Percentiles rank a stretch among this genome's conserved stretches.
phyloP scores from a whole-genome alignment of 2,329 filamentous ascomycete species.

The Exophiala bonariae region DNA sequence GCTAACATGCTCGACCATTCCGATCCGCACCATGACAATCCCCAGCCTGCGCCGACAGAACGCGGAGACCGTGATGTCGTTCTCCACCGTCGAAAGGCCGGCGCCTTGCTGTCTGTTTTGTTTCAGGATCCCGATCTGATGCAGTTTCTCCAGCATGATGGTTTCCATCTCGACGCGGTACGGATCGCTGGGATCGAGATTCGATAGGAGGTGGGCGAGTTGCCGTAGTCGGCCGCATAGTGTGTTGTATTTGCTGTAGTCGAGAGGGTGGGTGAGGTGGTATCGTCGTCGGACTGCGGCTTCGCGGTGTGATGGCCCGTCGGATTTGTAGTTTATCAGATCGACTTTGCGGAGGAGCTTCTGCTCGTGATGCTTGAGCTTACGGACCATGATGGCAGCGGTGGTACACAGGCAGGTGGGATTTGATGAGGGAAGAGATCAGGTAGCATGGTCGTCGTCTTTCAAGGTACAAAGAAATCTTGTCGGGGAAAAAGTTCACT shows the following conservation, averaged over 20 bases:
- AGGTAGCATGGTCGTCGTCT: not conserved
- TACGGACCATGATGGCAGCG: constrained; percentile 72
- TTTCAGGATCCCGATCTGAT: constrained; percentile 84
- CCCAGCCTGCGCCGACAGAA: constrained; percentile 82
- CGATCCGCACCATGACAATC: constrained; percentile 84
- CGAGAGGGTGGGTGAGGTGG: constrained; percentile 83
- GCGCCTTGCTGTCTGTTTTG: constrained; percentile 74
- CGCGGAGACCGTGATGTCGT: constrained; percentile 82
- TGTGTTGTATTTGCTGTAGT: constrained; percentile 70
- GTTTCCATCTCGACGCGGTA: constrained; percentile 82
- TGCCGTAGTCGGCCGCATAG: constrained; percentile 82
- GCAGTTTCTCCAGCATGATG: constrained; percentile 84
- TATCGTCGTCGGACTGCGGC: constrained; percentile 79
- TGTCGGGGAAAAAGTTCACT: too few relatives aligned
- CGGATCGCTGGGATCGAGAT: constrained; percentile 74
- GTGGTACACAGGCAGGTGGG: not conserved
- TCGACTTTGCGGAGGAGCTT: constrained; percentile 90
- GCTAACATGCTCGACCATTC: constrained; percentile 89
- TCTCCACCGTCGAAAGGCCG: constrained; percentile 70
- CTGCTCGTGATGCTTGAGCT: constrained; percentile 95
- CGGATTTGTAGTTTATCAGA: constrained; percentile 90
- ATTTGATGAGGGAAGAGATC: not conserved
- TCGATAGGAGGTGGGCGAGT: constrained; percentile 82
- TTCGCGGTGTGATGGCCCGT: constrained; percentile 77
- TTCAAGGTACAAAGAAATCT: too few relatives aligned